These are phyloP conservation scores for Lathyrus sativus DNA, from an alignment of 306 rosid species.

Conservation along the genomic window DNA sequence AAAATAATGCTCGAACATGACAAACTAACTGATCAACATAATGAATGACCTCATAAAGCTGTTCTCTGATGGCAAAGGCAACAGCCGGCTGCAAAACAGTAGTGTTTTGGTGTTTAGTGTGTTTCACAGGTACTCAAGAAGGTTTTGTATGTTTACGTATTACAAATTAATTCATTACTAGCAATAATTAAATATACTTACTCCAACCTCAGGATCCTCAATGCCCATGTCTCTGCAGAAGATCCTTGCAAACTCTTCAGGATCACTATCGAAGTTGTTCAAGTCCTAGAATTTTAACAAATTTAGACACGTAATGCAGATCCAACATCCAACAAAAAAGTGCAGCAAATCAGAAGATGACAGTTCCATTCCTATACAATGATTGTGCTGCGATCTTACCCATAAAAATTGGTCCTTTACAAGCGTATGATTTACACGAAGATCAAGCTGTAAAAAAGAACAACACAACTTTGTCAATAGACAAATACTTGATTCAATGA, in stretches of 20 bases:
- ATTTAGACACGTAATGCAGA: constrained; percentile 28
- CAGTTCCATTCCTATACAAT: constrained; percentile 8
- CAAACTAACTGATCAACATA: constrained; percentile 27
- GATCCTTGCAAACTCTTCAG: constrained; percentile 89
- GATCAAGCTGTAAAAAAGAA: constrained; percentile 72
- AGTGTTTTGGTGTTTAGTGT: constrained; percentile 25
- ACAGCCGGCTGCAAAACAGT: constrained; percentile 78
- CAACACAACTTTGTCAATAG: background rate
- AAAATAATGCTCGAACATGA: background rate
- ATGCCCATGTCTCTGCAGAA: constrained; percentile 84
- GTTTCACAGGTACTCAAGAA: constrained; percentile 10
- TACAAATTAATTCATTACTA: constrained; percentile 8
- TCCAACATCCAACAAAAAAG: constrained; percentile 26
- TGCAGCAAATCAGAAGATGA: constrained; percentile 12
- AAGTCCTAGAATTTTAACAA: constrained; percentile 62
- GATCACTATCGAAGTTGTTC: constrained; percentile 94
- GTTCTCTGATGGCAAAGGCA: constrained; percentile 86
- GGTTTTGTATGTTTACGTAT: constrained; percentile 2
- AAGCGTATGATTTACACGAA: constrained; percentile 82
- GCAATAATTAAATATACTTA: constrained; percentile 49
- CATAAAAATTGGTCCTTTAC: constrained; percentile 92
- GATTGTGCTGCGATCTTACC: constrained; percentile 54
- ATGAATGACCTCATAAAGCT: constrained; percentile 73
- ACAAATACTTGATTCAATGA: constrained; percentile 7
- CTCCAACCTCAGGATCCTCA: constrained; percentile 94